phyloP scores from a whole-genome alignment of 768 basidiomycete genomes.

The Lentinus tigrinus region DNA sequence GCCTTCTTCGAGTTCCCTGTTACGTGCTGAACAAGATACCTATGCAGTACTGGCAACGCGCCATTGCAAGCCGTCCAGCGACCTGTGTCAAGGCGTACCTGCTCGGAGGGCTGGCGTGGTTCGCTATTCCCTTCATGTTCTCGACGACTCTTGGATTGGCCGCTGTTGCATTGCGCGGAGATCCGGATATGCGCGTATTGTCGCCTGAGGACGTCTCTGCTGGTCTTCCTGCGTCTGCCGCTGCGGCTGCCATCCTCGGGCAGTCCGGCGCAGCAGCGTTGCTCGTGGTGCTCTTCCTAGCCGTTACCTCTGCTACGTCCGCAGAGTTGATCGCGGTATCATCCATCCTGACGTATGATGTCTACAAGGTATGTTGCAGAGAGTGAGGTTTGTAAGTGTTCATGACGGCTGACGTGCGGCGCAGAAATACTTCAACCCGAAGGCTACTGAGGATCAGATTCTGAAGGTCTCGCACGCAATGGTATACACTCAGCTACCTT shows the following conservation, averaged over 20 bases:
- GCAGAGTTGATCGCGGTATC: conserved; percentile 94
- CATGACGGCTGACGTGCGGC: neutral
- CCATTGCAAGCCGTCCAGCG: conserved; percentile 82
- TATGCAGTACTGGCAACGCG: conserved; percentile 78
- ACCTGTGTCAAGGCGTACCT: conserved; percentile 91
- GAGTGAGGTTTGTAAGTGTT: neutral
- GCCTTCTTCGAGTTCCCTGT: neutral
- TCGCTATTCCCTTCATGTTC: conserved; percentile 84
- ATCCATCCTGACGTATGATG: conserved; percentile 78
- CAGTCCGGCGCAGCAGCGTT: conserved; percentile 76
- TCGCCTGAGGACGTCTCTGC: conserved; percentile 71
- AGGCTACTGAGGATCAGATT: conserved; percentile 73
- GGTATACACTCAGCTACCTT: conserved; percentile 33
- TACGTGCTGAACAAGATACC: neutral
- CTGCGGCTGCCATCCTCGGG: conserved; percentile 79
- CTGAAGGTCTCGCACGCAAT: conserved; percentile 66
- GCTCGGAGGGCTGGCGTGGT: conserved; percentile 89
- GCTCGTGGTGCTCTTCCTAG: conserved; percentile 81
- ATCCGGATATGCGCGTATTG: conserved; percentile 53
- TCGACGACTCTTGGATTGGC: conserved; percentile 87
- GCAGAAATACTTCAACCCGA: conserved; percentile 77
- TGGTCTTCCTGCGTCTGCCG: conserved; percentile 84
- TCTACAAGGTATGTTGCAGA: conserved; percentile 59
- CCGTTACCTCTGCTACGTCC: conserved; percentile 80
- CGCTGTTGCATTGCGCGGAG: conserved; percentile 75